Base-by-base conservation (phyloP, 768 basidiomycete species). In the Lentinus tigrinus region DNA sequence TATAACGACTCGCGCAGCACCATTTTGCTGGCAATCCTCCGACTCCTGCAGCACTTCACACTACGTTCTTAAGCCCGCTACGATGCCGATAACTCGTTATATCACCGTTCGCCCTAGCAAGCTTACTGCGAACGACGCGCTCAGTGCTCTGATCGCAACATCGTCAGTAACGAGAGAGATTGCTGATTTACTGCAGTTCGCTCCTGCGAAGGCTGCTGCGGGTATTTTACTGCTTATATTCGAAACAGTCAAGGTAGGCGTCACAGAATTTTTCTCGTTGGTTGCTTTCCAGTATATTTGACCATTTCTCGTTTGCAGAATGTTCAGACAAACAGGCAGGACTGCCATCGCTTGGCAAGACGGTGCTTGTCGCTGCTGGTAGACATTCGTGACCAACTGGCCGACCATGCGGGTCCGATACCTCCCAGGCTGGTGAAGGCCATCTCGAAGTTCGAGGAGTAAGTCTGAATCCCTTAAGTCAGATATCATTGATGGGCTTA, bases 361-460 rank as follows among this genome's bases (percentile, higher is more conserved):
- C 72, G 79, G 9, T 78, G 78, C 23, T 71, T 77, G 14, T 68
- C 74, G 16, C 71, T 81, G 31, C 54, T 81, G 27, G 59, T 76
- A 24, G 75, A 80, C 47, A 74, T 81, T 31, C 71, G 75, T 17
- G 72, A 74, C 47, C 77, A 79, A 34, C 81, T 82, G 78, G 68
- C 66, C 9, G 79, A 73, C 34, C 68, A 74, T 46, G 78, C 76
- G 75, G 73, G 78, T n/a, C 65, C 69, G 37, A 77, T 79, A 0
- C 78, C 81, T 0, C 67, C 70, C 23, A 63, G 71, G 4, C 63
- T 81, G 17, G 52, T 77, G 9, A 73, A 69, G 49, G 80, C 77
- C 50, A 47, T 81, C 27, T 64, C 67, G 26, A 73, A 71, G 52
- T 80, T 81, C 38, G 75, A 80, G 50, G 54, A 64, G 80, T 80